A percentile compares a stretch with the other conserved stretches of the same genome.
phyloP scores from a whole-genome alignment of 116 monocot species.

The Dioscorea cayenensis region DNA sequence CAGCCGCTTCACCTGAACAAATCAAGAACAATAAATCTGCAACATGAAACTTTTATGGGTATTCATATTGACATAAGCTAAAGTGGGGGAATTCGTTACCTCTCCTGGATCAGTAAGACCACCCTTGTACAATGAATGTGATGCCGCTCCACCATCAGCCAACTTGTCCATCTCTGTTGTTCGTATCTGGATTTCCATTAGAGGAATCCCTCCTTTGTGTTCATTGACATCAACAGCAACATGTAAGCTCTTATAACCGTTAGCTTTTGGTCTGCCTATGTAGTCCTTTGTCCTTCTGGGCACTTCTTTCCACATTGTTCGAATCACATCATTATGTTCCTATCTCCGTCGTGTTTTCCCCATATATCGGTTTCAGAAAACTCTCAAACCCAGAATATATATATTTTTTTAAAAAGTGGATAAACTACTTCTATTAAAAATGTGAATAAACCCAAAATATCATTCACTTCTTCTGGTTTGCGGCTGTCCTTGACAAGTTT shows the following conservation, averaged over 20 bases:
- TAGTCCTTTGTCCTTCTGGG: slow-evolving; percentile 79
- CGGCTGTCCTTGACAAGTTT: slow-evolving; percentile 73
- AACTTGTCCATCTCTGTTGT: slow-evolving; percentile 71
- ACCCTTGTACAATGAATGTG: slow-evolving; percentile 95
- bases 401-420: too few species aligned
- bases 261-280: slow-evolving; percentile 62
- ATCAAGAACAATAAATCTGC: not conserved
- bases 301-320: slow-evolving; percentile 60
- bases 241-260: slow-evolving; percentile 90
- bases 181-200: slow-evolving; percentile 94
- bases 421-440: too few species aligned
- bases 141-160: slow-evolving; percentile 73
- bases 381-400: slow-evolving; percentile 71
- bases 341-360: slow-evolving; percentile 16
- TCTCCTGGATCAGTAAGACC: slow-evolving; percentile 85
- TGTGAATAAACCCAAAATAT: too few species aligned
- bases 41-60: not conserved
- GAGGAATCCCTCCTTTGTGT: slow-evolving; percentile 22
- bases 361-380: slow-evolving; percentile 50
- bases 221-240: slow-evolving; percentile 66
- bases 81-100: slow-evolving; percentile 25
- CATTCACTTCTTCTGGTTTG: slow-evolving; percentile 80
- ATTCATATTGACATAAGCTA: not conserved
- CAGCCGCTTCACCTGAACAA: slow-evolving; percentile 56
- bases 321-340: slow-evolving; percentile 56